Evolutionary conservation across 306 rosid species (phyloP).

Genomic region (Gastrolobium bilobum): DNA sequence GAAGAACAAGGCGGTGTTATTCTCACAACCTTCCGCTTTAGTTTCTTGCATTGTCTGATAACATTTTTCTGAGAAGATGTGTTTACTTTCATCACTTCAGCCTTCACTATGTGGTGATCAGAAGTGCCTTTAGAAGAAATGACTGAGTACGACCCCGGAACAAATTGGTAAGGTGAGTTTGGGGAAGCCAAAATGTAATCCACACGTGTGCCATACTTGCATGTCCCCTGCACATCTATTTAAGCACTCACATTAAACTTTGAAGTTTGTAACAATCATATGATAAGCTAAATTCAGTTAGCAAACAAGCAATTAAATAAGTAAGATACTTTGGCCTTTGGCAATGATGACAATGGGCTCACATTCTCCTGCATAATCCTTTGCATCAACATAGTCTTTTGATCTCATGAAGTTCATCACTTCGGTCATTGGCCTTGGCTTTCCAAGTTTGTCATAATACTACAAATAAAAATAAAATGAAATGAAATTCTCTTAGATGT

Average conservation of each 20-base stretch:
- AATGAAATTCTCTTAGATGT: not conserved
- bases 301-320: slow-evolving; percentile 7
- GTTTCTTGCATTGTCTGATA: slow-evolving; percentile 60
- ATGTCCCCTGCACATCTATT: slow-evolving; percentile 92
- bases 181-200: slow-evolving; percentile 77
- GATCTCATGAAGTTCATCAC: slow-evolving; percentile 83
- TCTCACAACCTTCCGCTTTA: slow-evolving; percentile 58
- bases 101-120: slow-evolving; percentile 88
- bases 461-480: slow-evolving; percentile 13
- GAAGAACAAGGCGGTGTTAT: slow-evolving; percentile 63
- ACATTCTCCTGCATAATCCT: slow-evolving; percentile 81
- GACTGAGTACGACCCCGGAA: slow-evolving; percentile 85
- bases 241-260: slow-evolving; percentile 34
- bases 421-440: slow-evolving; percentile 80
- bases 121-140: slow-evolving; percentile 89
- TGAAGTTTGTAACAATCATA: slow-evolving; percentile 25
- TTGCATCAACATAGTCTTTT: slow-evolving; percentile 78
- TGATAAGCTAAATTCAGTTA: not conserved
- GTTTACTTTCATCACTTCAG: slow-evolving; percentile 59
- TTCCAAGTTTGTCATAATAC: slow-evolving; percentile 90
- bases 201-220: slow-evolving; percentile 91
- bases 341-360: slow-evolving; percentile 87
- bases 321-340: slow-evolving; percentile 82
- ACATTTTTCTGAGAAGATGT: slow-evolving; percentile 53
- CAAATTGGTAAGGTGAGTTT: slow-evolving; percentile 65